Evolutionary conservation across 2,329 filamentous ascomycete species (phyloP).

Genomic region (Arachnomyces sp.): DNA sequence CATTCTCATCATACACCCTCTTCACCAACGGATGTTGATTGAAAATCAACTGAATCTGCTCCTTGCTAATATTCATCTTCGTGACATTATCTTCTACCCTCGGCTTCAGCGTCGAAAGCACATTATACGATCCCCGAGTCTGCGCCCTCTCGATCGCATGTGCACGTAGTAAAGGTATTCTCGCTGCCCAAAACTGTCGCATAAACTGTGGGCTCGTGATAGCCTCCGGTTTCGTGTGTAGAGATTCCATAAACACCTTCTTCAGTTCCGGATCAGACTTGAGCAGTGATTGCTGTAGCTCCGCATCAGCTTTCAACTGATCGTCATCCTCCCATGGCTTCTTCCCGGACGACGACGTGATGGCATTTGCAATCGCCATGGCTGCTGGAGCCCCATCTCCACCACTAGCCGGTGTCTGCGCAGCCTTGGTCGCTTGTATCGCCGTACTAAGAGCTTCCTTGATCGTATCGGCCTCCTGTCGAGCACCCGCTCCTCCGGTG

Average conservation of each 20-base stretch:
- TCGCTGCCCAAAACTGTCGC: conserved; percentile 87
- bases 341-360: conserved; percentile 40
- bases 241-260: conserved; percentile 79
- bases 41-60: conserved; percentile 90
- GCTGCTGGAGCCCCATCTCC: conserved; percentile 52
- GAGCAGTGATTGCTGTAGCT: conserved; percentile 80
- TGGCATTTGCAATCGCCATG: conserved; percentile 70
- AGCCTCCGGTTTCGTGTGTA: conserved; percentile 73
- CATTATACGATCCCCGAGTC: conserved; percentile 84
- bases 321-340: conserved; percentile 73
- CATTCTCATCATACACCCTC: conserved; percentile 85
- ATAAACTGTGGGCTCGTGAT: conserved; percentile 77
- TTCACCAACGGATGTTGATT: conserved; percentile 86
- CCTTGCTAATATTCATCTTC: conserved; percentile 77
- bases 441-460: conserved; percentile 73
- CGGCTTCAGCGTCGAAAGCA: conserved; percentile 81
- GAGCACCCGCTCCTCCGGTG: conserved; percentile 66
- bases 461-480: conserved; percentile 75
- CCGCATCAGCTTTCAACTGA: conserved; percentile 67
- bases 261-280: conserved; percentile 68
- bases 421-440: conserved; percentile 62
- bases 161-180: conserved; percentile 75
- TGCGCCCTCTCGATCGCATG: conserved; percentile 86
- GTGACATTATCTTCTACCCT: conserved; percentile 65
- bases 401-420: conserved; percentile 26